Evolutionary conservation across 768 basidiomycete species (phyloP).

Genomic region (Calocera cornea): DNA sequence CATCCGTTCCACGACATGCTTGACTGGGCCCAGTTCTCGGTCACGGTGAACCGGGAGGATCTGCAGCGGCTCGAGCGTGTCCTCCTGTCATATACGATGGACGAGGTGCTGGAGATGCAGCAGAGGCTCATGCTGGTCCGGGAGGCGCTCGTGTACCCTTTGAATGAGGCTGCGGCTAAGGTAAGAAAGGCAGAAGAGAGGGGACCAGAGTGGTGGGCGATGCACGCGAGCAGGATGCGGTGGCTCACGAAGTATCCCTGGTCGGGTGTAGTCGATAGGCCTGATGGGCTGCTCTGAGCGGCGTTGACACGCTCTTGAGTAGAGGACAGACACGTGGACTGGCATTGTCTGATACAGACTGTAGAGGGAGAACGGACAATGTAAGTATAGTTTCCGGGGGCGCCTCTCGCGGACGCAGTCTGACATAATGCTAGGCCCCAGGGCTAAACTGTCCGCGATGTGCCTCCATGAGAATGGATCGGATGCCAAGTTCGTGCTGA

Average conservation of each 20-base stretch:
- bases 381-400: too few species aligned
- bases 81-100: constrained; percentile 19
- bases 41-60: constrained; percentile 25
- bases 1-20: constrained; percentile 28
- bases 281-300: too few species aligned
- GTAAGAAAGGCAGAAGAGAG: constrained; percentile 15
- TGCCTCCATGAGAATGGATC: too few species aligned
- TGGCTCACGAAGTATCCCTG: constrained; percentile 22
- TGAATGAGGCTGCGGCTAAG: constrained; percentile 21
- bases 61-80: constrained; percentile 28
- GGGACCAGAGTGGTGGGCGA: constrained; percentile 27
- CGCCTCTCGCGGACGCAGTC: too few species aligned
- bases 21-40: constrained; percentile 30
- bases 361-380: too few species aligned
- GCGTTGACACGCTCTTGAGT: too few species aligned
- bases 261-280: not conserved
- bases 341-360: too few species aligned
- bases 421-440: too few species aligned
- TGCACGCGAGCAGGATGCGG: constrained; percentile 26
- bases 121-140: constrained; percentile 25
- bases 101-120: constrained; percentile 25
- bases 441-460: too few species aligned
- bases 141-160: constrained; percentile 29
- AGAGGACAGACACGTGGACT: too few species aligned
- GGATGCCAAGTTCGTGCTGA: too few species aligned